phyloP scores from a whole-genome alignment of 1,284 basidiomycete species.

The Cryptococcus sp. region DNA sequence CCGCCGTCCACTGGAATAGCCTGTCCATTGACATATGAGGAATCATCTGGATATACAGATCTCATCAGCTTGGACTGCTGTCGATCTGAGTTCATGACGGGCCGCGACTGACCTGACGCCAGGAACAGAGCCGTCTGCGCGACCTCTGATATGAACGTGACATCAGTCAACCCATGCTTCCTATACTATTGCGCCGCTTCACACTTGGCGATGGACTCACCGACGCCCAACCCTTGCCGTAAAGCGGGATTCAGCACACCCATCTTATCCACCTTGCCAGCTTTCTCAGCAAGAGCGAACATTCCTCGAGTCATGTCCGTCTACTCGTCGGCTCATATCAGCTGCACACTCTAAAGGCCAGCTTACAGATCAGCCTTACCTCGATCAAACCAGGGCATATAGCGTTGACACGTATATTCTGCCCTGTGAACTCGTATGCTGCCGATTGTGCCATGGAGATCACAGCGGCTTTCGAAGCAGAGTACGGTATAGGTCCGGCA shows the following conservation, averaged over 20 bases:
- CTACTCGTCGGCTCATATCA: not conserved
- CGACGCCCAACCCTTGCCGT: conserved; percentile 65
- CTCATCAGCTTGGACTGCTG: not conserved
- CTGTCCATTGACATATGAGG: conserved; percentile 91
- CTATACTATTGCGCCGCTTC: not conserved
- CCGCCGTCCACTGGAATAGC: conserved; percentile 86
- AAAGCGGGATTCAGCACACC: conserved; percentile 84
- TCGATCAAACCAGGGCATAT: conserved; percentile 91
- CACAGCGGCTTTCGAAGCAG: conserved; percentile 86
- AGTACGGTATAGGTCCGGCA: conserved; percentile 82
- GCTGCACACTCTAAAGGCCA: too few relatives aligned
- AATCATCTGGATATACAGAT: conserved; percentile 63
- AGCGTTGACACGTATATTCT: conserved; percentile 83
- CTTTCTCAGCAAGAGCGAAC: conserved; percentile 73
- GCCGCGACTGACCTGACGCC: conserved; percentile 67
- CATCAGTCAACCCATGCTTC: not conserved
- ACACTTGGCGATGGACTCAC: conserved; percentile 19
- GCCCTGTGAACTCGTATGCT: conserved; percentile 75
- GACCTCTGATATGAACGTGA: conserved; percentile 63
- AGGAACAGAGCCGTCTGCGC: conserved; percentile 82
- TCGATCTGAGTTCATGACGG: not conserved
- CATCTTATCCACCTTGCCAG: conserved; percentile 72
- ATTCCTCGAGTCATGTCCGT: conserved; percentile 61
- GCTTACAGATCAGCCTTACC: conserved; percentile 18
- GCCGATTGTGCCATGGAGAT: conserved; percentile 82